phyloP scores from a whole-genome alignment of 2,329 filamentous ascomycete species.

The Pseudohalonectria lignicola region DNA sequence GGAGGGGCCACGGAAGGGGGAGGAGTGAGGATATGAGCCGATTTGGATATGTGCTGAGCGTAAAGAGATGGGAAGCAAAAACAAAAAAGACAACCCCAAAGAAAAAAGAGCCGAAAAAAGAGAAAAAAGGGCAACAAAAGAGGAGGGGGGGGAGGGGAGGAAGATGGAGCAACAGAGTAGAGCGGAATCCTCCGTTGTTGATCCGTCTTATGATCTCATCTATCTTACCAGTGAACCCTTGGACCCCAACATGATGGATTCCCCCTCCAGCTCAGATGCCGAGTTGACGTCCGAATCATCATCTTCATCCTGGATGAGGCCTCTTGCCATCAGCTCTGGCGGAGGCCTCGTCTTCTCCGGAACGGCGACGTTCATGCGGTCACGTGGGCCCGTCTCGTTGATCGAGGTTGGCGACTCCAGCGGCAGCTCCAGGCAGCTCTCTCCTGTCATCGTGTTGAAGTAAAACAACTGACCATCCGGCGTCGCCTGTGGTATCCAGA shows the following conservation, averaged over 20 bases:
- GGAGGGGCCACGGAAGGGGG: too few species aligned
- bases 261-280: conserved; percentile 76
- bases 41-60: too few species aligned
- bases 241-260: conserved; percentile 54
- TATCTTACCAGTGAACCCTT: too few species aligned
- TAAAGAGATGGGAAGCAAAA: too few species aligned
- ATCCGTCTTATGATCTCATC: too few species aligned
- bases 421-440: conserved; percentile 88
- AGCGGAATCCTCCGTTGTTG: too few species aligned
- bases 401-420: conserved; percentile 77
- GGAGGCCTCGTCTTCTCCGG: conserved; percentile 86
- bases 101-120: conserved; percentile 1
- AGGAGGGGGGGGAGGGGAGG: neutral
- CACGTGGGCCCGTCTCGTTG: conserved; percentile 74
- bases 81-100: conserved; percentile 3
- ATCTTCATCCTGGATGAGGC: conserved; percentile 73
- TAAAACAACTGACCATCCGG: conserved; percentile 89
- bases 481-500: conserved; percentile 97
- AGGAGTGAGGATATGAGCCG: too few species aligned
- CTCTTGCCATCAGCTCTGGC: conserved; percentile 80
- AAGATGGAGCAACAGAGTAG: conserved; percentile 6
- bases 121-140: neutral
- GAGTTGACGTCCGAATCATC: conserved; percentile 78
- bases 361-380: conserved; percentile 79
- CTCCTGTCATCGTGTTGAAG: conserved; percentile 95